Base-by-base conservation (phyloP, 495 filamentous ascomycete genomes). In the Trypethelium eluteriae region DNA sequence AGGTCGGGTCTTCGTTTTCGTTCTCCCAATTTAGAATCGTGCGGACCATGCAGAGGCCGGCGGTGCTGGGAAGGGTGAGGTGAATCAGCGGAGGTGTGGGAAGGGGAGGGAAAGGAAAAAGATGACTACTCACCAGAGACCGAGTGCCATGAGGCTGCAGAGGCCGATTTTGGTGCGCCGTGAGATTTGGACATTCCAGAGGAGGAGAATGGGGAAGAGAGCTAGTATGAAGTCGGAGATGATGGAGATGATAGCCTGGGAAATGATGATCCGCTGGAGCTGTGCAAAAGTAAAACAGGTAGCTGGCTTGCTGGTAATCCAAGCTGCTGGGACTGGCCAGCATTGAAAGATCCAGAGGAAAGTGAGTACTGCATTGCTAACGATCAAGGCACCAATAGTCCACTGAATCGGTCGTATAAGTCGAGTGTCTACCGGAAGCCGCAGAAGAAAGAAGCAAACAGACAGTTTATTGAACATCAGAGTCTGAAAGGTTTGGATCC, bases 381-480 rank as follows among this genome's bases (percentile, higher is more conserved):
- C 2, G n/a, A 53, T 53, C 10, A 53, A 2, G 18, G 18, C 5
- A 53, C 11, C 16, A 2, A 53, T 53, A 5, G 49, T 5, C 18
- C 49, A 9, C n/a, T 53, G 11, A 18, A 53, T 53, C 5, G 49
- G 49, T 53, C 49, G 49, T 14, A 53, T 25, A 53, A 14, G 18
- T 18, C 18, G 11, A 5, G 5, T 14, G 71, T 90, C 86, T 67
- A 90, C 81, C 4, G 89, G 89, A 34, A 93, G 76, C 61, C 91
- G 82, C 67, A 93, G 79, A 36, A 92, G 74, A 75, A 90, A 86
- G 79, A 91, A 92, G 79, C 89, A 86, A 14, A 92, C 66, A 9
- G 89, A 90, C 9, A 93, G 81, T 41, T 90, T 81, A 2, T 85
- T 73, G 74, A 91, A 91, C 49, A 53, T 53, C 1, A 53, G 49